Percentiles rank a stretch among this genome's conserved stretches.
Conservation (phyloP, 805 yeast genomes). For the Starmerella geochares region DNA sequence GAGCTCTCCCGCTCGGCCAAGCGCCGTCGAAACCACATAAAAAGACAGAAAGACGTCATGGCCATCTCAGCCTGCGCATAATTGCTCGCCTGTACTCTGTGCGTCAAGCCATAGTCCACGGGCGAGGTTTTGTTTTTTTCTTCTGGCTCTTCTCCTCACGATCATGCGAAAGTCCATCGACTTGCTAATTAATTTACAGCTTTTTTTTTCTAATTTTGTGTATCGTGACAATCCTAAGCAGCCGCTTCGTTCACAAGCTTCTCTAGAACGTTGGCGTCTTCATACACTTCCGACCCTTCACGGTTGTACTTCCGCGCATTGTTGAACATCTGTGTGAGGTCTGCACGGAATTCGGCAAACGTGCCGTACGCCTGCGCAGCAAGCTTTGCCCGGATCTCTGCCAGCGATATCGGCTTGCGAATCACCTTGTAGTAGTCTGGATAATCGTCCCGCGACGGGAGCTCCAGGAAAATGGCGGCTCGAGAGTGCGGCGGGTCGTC, state of each 20-base stretch:
- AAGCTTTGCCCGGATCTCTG: slow-evolving; percentile 42
- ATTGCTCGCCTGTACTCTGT: too few relatives aligned
- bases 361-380: slow-evolving; percentile 32
- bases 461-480: slow-evolving; percentile 47
- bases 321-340: slow-evolving; percentile 46
- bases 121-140: neutral
- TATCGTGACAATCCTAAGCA: neutral
- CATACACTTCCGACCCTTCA: slow-evolving; percentile 53
- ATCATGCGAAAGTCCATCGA: neutral
- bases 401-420: slow-evolving; percentile 49
- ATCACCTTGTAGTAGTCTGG: slow-evolving; percentile 76
- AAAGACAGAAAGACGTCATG: too few relatives aligned
- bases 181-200: slow-evolving; percentile 3
- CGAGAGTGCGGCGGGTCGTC: slow-evolving; percentile 24
- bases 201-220: neutral
- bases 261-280: slow-evolving; percentile 40
- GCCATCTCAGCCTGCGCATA: too few relatives aligned
- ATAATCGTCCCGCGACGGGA: slow-evolving; percentile 65
- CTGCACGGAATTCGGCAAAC: slow-evolving; percentile 42
- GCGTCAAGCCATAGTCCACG: too few relatives aligned
- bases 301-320: slow-evolving; percentile 64
- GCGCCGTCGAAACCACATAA: too few relatives aligned
- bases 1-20: too few relatives aligned
- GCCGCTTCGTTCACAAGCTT: slow-evolving; percentile 12
- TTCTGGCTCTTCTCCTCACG: neutral